phyloP scores from a whole-genome alignment of 202 grass and related monocot species.

The Dendrocalamus latiflorus region DNA sequence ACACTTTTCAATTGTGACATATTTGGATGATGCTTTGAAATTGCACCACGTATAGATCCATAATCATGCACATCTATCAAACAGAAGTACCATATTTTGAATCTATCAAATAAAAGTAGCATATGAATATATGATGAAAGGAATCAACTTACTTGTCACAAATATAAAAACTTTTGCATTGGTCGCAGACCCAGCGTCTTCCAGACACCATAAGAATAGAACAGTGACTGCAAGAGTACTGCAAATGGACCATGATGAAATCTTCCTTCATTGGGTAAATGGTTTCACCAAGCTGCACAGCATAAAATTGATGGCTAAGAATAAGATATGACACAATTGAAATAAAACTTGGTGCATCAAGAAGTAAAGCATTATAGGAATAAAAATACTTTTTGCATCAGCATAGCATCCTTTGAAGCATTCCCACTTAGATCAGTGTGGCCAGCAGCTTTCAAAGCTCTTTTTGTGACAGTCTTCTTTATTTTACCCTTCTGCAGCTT shows the following conservation, averaged over 20 bases:
- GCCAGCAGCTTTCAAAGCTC: conserved; percentile 60
- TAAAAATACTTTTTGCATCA: conserved; percentile 76
- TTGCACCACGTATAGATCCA: background rate
- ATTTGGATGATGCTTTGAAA: background rate
- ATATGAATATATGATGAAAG: background rate
- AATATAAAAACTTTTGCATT: conserved; percentile 75
- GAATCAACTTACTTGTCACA: conserved; percentile 61
- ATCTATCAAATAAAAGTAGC: conserved; percentile 13
- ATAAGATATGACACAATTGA: conserved; percentile 4
- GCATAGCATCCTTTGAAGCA: conserved; percentile 77
- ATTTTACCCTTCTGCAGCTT: conserved; percentile 63
- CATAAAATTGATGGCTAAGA: conserved; percentile 36
- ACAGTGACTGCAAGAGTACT: conserved; percentile 73
- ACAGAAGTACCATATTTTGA: conserved; percentile 4
- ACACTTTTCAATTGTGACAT: background rate
- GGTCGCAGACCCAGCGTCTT: conserved; percentile 78
- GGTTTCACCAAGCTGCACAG: conserved; percentile 75
- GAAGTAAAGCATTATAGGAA: conserved; percentile 11
- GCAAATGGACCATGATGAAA: conserved; percentile 96
- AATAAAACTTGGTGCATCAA: background rate
- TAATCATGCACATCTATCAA: conserved; percentile 21
- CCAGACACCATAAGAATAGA: conserved; percentile 78
- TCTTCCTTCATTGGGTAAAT: conserved; percentile 94
- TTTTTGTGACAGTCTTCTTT: conserved; percentile 66
- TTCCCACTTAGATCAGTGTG: conserved; percentile 63